Percentiles rank a stretch among this genome's conserved stretches.
Evolutionary conservation across 805 yeast species (phyloP).

Genomic region (Tetrapisispora namnaoensis): DNA sequence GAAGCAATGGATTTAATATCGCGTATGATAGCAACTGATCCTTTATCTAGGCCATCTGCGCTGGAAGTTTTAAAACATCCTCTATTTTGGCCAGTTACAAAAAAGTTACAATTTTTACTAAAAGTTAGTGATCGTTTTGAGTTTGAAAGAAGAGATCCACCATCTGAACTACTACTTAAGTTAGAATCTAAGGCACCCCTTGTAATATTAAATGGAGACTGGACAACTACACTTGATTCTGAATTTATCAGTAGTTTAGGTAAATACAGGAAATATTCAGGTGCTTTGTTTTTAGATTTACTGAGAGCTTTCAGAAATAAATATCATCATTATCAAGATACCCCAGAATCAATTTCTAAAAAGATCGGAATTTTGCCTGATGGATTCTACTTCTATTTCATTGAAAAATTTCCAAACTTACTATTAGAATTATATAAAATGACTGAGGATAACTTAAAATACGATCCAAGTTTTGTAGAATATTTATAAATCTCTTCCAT

Average conservation of each 20-base stretch:
- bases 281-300: slow-evolving; percentile 71
- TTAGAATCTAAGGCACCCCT: slow-evolving; percentile 44
- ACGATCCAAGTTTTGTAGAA: slow-evolving; percentile 47
- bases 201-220: slow-evolving; percentile 54
- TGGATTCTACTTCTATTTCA: slow-evolving; percentile 75
- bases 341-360: slow-evolving; percentile 55
- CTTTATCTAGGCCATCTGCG: slow-evolving; percentile 65
- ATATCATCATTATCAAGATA: slow-evolving; percentile 87
- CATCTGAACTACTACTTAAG: slow-evolving; percentile 45
- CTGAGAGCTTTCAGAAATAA: slow-evolving; percentile 86
- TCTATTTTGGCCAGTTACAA: slow-evolving; percentile 68
- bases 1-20: slow-evolving; percentile 69
- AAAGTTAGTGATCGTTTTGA: slow-evolving; percentile 90
- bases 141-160: slow-evolving; percentile 71
- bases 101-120: slow-evolving; percentile 72
- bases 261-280: slow-evolving; percentile 79
- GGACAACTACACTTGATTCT: slow-evolving; percentile 69
- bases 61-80: slow-evolving; percentile 68
- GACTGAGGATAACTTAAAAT: slow-evolving; percentile 44
- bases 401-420: slow-evolving; percentile 63
- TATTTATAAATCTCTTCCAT: not conserved
- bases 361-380: slow-evolving; percentile 74
- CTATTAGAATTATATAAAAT: slow-evolving; percentile 65
- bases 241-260: slow-evolving; percentile 75
- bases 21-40: slow-evolving; percentile 62